These are phyloP conservation scores for Thymus quinquecostatus DNA, from an alignment of 257 asterid species.

Conservation along the genomic window DNA sequence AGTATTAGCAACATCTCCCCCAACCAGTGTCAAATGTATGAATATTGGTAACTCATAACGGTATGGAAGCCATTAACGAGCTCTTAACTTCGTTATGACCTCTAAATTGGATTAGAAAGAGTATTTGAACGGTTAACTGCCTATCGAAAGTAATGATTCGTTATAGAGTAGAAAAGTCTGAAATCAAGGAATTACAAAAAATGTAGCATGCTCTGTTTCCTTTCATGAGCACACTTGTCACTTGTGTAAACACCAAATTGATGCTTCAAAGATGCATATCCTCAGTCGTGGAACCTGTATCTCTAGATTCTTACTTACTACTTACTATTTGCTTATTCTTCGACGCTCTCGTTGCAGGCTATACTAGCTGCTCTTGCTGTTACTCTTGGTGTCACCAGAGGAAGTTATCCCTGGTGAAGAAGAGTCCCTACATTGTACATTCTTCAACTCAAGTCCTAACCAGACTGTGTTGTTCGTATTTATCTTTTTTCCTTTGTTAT, in stretches of 20 bases:
- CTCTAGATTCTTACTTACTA: background rate
- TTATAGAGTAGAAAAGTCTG: background rate
- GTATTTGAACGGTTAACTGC: background rate
- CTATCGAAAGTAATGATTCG: background rate
- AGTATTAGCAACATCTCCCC: background rate
- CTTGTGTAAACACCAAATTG: background rate
- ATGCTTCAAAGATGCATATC: background rate
- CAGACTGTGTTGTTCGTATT: constrained; percentile 21
- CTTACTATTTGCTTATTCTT: background rate
- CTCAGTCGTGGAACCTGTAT: background rate
- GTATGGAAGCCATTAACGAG: background rate
- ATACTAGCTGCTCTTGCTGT: constrained; percentile 70
- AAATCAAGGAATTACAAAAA: background rate
- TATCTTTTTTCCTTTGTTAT: background rate
- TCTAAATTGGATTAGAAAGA: background rate
- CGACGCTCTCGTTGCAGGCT: constrained; percentile 49
- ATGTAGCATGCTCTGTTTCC: background rate
- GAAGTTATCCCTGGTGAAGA: constrained; percentile 67
- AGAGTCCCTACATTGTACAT: constrained; percentile 37
- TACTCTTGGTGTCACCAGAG: constrained; percentile 75
- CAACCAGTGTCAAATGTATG: background rate
- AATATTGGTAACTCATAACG: background rate
- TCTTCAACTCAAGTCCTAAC: constrained; percentile 28
- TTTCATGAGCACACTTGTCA: background rate
- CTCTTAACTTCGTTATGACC: background rate